Evolutionary conservation across 768 basidiomycete species (phyloP).

Genomic region (Boletus vermiculosoides): DNA sequence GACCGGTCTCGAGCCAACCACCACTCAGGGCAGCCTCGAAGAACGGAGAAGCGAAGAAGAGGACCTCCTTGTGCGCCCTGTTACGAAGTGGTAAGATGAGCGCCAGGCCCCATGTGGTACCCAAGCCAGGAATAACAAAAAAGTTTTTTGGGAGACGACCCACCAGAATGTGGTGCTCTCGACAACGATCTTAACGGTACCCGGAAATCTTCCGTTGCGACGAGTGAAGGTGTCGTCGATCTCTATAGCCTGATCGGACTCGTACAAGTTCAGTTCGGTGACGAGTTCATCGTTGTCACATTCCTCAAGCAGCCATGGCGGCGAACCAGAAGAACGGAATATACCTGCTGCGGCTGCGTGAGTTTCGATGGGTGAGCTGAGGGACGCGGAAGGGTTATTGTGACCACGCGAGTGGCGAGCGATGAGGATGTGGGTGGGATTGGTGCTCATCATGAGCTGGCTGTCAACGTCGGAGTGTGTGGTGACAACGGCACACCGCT

Average conservation of each 20-base stretch:
- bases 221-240: slow-evolving; percentile 78
- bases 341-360: slow-evolving; percentile 85
- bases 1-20: slow-evolving; percentile 87
- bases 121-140: neutral
- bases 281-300: slow-evolving; percentile 67
- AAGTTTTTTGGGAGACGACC: slow-evolving; percentile 26
- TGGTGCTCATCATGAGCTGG: slow-evolving; percentile 34
- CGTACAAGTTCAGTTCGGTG: slow-evolving; percentile 66
- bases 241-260: slow-evolving; percentile 70
- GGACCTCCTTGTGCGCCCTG: slow-evolving; percentile 90
- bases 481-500: neutral
- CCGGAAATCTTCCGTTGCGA: slow-evolving; percentile 60
- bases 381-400: slow-evolving; percentile 73
- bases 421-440: slow-evolving; percentile 86
- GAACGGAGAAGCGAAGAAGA: slow-evolving; percentile 93
- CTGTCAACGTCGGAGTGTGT: neutral
- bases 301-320: slow-evolving; percentile 78
- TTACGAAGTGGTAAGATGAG: slow-evolving; percentile 1
- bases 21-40: slow-evolving; percentile 90
- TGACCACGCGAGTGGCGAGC: slow-evolving; percentile 79
- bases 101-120: slow-evolving; percentile 4
- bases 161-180: slow-evolving; percentile 90
- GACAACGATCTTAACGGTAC: slow-evolving; percentile 88
- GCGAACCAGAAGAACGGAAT: slow-evolving; percentile 77
- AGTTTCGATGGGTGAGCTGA: slow-evolving; percentile 84